A percentile compares a stretch with the other conserved stretches of the same genome.
These are phyloP conservation scores for Elsinoe necatrix DNA, from an alignment of 2,329 filamentous ascomycete genomes.

Conservation along the genomic window DNA sequence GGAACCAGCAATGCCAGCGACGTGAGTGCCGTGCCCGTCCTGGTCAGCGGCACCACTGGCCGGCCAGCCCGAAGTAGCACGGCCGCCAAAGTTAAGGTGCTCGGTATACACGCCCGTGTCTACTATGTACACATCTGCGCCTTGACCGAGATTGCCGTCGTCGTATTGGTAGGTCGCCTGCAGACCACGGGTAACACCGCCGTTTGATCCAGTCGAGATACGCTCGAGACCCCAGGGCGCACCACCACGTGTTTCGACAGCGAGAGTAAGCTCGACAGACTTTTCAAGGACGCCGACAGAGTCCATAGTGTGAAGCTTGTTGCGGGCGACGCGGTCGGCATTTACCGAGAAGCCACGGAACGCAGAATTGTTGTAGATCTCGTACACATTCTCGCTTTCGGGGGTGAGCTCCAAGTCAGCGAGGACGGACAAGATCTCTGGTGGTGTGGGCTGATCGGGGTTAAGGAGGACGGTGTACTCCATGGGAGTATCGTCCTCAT, in stretches of 20 bases:
- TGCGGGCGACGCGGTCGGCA: slow-evolving; percentile 34
- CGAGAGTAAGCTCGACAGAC: slow-evolving; percentile 26
- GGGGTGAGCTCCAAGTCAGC: slow-evolving; percentile 29
- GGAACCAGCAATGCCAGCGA: slow-evolving; percentile 39
- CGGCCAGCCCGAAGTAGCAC: slow-evolving; percentile 35
- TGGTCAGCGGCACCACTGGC: slow-evolving; percentile 32
- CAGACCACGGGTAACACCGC: slow-evolving; percentile 23
- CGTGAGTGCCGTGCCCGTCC: slow-evolving; percentile 43
- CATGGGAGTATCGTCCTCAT: slow-evolving; percentile 7
- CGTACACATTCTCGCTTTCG: slow-evolving; percentile 32
- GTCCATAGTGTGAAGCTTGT: slow-evolving; percentile 32
- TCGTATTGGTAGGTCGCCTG: slow-evolving; percentile 38
- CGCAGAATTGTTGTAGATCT: slow-evolving; percentile 35
- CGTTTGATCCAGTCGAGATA: slow-evolving; percentile 30
- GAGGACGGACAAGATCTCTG: slow-evolving; percentile 31
- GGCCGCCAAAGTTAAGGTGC: slow-evolving; percentile 38
- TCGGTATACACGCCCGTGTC: slow-evolving; percentile 41
- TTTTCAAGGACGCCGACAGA: slow-evolving; percentile 38
- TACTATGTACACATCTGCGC: slow-evolving; percentile 43
- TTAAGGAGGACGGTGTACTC: slow-evolving; percentile 35
- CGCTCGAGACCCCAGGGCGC: slow-evolving; percentile 42
- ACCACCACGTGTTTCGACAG: slow-evolving; percentile 24
- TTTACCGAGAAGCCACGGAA: slow-evolving; percentile 35
- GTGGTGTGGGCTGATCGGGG: slow-evolving; percentile 24
- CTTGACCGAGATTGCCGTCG: slow-evolving; percentile 28